A percentile compares a stretch with the other conserved stretches of the same genome.
Evolutionary conservation across 1,284 basidiomycete genomes (phyloP).

Genomic region (Marasmius oreades): DNA sequence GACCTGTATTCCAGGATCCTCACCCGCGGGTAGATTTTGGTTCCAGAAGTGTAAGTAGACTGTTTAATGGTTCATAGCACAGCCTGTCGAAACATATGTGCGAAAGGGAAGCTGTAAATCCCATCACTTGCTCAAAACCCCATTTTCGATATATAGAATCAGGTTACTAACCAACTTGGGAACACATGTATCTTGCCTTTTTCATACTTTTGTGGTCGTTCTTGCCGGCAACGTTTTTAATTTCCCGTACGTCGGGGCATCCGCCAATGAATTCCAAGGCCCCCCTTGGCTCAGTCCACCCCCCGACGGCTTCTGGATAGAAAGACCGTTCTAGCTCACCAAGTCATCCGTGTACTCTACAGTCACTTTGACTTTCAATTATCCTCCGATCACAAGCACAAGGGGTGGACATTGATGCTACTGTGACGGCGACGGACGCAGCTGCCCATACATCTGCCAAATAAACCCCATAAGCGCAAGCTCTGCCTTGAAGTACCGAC

Average conservation of each 20-base stretch:
- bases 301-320: background rate
- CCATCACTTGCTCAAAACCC: constrained; percentile 1
- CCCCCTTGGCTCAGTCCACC: background rate
- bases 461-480: background rate
- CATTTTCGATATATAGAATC: background rate
- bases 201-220: constrained; percentile 4
- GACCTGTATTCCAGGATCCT: background rate
- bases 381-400: background rate
- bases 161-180: background rate
- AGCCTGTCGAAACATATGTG: background rate
- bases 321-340: background rate
- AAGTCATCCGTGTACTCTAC: background rate
- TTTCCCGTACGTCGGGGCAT: constrained; percentile 16
- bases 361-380: background rate
- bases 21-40: background rate
- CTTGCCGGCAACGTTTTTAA: constrained; percentile 35
- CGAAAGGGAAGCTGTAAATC: background rate
- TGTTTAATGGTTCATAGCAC: background rate
- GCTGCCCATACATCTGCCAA: background rate
- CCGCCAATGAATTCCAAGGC: background rate
- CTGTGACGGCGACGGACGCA: background rate
- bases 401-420: background rate
- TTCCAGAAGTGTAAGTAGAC: background rate
- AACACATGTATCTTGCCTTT: background rate
- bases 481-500: background rate